Conservation (phyloP, 2,329 filamentous ascomycete species). For the Phialocephala sp. region DNA sequence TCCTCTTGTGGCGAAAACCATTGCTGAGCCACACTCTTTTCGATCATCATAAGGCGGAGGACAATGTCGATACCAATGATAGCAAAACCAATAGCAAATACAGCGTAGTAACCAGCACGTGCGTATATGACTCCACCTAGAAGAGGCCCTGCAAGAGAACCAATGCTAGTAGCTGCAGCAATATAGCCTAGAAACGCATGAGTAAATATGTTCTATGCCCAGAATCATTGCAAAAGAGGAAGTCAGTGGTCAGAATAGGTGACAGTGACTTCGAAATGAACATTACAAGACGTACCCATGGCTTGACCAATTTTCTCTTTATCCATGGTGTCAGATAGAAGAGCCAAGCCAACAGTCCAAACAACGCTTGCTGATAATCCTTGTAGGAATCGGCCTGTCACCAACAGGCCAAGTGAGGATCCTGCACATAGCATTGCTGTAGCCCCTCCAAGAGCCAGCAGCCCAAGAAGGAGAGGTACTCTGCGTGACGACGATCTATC, state of each 20-base stretch:
- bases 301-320: slow-evolving; percentile 37
- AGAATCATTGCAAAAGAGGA: too few relatives aligned
- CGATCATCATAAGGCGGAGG: slow-evolving; percentile 59
- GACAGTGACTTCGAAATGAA: background rate
- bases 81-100: slow-evolving; percentile 63
- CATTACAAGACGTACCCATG: slow-evolving; percentile 27
- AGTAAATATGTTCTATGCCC: background rate
- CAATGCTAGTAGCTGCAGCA: slow-evolving; percentile 58
- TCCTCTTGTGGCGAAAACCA: slow-evolving; percentile 45
- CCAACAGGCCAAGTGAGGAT: slow-evolving; percentile 61
- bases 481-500: slow-evolving; percentile 67
- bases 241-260: background rate
- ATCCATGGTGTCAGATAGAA: slow-evolving; percentile 72
- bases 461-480: slow-evolving; percentile 65
- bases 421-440: slow-evolving; percentile 73
- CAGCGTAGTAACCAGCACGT: slow-evolving; percentile 62
- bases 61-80: slow-evolving; percentile 59
- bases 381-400: slow-evolving; percentile 69
- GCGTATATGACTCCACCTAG: slow-evolving; percentile 73
- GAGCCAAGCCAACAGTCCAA: slow-evolving; percentile 74
- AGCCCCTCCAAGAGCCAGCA: slow-evolving; percentile 53
- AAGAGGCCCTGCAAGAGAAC: slow-evolving; percentile 67
- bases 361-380: slow-evolving; percentile 73
- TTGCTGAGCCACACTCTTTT: slow-evolving; percentile 57
- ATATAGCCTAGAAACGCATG: slow-evolving; percentile 26